Evolutionary conservation across 2,329 filamentous ascomycete genomes (phyloP), one percentile per base, ranked within the genome.

Genomic region (Apiospora koreana): DNA sequence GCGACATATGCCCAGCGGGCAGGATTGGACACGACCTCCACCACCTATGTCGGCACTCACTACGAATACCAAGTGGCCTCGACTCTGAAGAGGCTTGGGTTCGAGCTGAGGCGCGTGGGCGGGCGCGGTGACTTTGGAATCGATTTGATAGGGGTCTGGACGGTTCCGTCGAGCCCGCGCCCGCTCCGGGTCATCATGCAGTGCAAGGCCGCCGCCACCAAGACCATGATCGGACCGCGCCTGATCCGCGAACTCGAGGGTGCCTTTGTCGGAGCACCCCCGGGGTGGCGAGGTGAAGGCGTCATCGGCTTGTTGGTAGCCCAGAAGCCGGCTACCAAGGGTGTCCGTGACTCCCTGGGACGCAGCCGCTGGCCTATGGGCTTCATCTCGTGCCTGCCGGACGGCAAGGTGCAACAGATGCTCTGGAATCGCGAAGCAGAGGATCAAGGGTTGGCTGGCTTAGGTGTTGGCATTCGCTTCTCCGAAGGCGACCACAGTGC

Each of bases 191-290:
- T 88, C 8, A 76, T 90, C 18, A 71, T 88, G 1, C 93, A 95
- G 79, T 95, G 93, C 85, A 96, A 95, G 79, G 88, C 86, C 0
- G 83, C 87, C 18, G 78, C 83, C 23, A 81, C 83, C 70, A 83
- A 84, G 64, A 73, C 77, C 23, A 69, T 25, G 25, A 69, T 85
- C 16, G 84, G 88, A 0, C 93, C 93, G 0, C 82, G 85, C 42
- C 83, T 89, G 65, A 82, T 94, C 10, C 88, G 93, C n/a, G 93
- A 95, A 81, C 86, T 95, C 3, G 93, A 94, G 77, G 95, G 95
- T 3, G 89, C 94, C 0, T 92, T 96, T 76, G 86, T 86, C 1
- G 91, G 90, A 16, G 92, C 93, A 8, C 94, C 94, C 1, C 82
- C 86, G 0, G 92, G 91, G 0, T 97, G 93, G 93, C 85, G 89